Conservation (phyloP, 495 filamentous ascomycete species). For the Astrothelium macrocarpum region DNA sequence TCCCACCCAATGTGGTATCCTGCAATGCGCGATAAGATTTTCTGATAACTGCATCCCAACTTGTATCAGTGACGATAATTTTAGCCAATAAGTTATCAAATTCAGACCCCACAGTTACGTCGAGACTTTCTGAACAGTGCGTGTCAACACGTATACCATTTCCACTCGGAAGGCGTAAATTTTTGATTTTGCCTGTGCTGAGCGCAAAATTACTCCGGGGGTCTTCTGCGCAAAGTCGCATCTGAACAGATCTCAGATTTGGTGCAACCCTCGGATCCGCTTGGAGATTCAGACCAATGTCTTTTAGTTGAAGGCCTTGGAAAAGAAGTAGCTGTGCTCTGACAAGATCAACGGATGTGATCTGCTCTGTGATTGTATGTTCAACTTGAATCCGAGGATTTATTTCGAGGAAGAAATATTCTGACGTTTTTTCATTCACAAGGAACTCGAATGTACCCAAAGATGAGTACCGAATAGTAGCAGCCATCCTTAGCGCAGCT, state of each 20-base stretch:
- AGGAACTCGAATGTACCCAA: conserved; percentile 37
- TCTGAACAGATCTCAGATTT: conserved; percentile 41
- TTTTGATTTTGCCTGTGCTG: conserved; percentile 48
- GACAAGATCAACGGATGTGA: conserved; percentile 31
- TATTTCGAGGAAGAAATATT: conserved; percentile 34
- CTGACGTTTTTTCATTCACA: conserved; percentile 24
- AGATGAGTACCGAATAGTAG: conserved; percentile 28
- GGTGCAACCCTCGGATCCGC: conserved; percentile 28
- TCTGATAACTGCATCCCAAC: conserved; percentile 40
- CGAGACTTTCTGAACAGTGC: conserved; percentile 35
- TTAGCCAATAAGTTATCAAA: conserved; percentile 55
- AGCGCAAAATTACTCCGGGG: conserved; percentile 43
- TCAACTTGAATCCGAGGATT: conserved; percentile 40
- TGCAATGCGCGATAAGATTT: conserved; percentile 46
- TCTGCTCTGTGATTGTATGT: conserved; percentile 44
- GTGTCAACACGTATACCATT: conserved; percentile 50
- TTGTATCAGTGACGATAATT: conserved; percentile 47
- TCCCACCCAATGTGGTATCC: conserved; percentile 44
- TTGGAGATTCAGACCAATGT: conserved; percentile 33
- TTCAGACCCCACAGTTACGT: conserved; percentile 41
- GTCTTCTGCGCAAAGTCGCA: conserved; percentile 50
- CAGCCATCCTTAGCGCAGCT: conserved; percentile 30
- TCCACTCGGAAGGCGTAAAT: conserved; percentile 44
- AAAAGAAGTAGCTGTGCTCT: conserved; percentile 45
- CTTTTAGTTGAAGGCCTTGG: conserved; percentile 39